Conservation (phyloP, 805 yeast species). For the Sungouiozyma ichnusensis region DNA sequence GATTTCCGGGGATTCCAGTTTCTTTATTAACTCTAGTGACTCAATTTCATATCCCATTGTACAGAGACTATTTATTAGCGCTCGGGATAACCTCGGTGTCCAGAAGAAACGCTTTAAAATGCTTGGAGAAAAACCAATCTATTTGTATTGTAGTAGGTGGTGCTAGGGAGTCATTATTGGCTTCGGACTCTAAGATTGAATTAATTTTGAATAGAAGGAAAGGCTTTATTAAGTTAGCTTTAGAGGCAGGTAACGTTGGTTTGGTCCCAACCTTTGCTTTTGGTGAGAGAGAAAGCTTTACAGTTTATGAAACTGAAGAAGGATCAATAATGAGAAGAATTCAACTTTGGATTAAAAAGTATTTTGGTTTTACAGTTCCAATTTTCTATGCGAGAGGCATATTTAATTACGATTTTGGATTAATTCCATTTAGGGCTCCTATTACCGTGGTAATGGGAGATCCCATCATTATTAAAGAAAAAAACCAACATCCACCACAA, state of each 20-base stretch:
- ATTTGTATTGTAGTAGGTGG: slow-evolving; percentile 93
- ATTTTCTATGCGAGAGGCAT: slow-evolving; percentile 86
- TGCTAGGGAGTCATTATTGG: slow-evolving; percentile 76
- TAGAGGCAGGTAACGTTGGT: slow-evolving; percentile 64
- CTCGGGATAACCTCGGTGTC: slow-evolving; percentile 82
- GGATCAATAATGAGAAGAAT: slow-evolving; percentile 40
- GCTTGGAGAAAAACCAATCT: slow-evolving; percentile 56
- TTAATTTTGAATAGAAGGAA: slow-evolving; percentile 67
- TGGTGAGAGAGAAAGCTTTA: slow-evolving; percentile 72
- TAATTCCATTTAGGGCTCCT: slow-evolving; percentile 75
- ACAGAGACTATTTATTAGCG: slow-evolving; percentile 73
- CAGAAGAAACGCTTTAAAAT: slow-evolving; percentile 53
- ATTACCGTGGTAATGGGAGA: slow-evolving; percentile 66
- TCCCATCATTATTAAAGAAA: slow-evolving; percentile 50
- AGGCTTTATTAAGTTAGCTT: slow-evolving; percentile 83
- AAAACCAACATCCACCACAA: slow-evolving; percentile 33
- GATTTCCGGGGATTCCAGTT: slow-evolving; percentile 77
- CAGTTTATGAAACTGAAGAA: slow-evolving; percentile 36
- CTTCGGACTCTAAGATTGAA: slow-evolving; percentile 48
- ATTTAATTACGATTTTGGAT: slow-evolving; percentile 85
- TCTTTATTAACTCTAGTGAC: slow-evolving; percentile 72
- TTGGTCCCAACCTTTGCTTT: slow-evolving; percentile 84
- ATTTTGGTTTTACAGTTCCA: slow-evolving; percentile 78
- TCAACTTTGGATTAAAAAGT: slow-evolving; percentile 64
- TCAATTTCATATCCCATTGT: slow-evolving; percentile 76